These are phyloP conservation scores for Metschnikowia continentalis DNA, from an alignment of 805 yeast species.

Conservation along the genomic window DNA sequence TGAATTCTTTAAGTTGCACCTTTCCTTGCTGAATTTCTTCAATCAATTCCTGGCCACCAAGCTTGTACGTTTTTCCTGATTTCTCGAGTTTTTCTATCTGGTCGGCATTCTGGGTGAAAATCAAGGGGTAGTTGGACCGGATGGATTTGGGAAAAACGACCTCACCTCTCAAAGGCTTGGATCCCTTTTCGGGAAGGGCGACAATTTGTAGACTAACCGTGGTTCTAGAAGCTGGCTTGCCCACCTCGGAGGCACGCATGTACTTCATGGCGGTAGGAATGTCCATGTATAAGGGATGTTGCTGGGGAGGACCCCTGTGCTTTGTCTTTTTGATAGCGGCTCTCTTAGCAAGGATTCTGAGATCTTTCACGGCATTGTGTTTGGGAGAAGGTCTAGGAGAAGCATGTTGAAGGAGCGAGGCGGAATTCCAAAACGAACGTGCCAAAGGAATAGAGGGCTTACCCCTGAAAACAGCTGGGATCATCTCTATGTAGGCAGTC, in stretches of 20 bases:
- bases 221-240: conserved; percentile 67
- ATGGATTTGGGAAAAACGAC: conserved; percentile 71
- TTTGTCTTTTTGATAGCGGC: conserved; percentile 10
- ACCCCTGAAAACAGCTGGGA: conserved; percentile 3
- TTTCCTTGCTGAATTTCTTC: conserved; percentile 52
- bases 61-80: conserved; percentile 52
- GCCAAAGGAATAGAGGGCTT: conserved; percentile 3
- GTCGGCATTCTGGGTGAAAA: conserved; percentile 59
- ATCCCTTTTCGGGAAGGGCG: conserved; percentile 70
- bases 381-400: conserved; percentile 17
- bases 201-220: conserved; percentile 61
- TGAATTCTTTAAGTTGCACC: conserved; percentile 49
- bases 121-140: conserved; percentile 58
- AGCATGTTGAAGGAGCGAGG: conserved; percentile 2
- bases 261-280: conserved; percentile 71
- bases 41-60: conserved; percentile 72
- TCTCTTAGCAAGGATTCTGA: conserved; percentile 14
- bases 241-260: conserved; percentile 86
- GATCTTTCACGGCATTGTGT: conserved; percentile 14
- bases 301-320: conserved; percentile 32
- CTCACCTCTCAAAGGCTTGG: conserved; percentile 67
- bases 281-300: conserved; percentile 64
- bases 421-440: conserved; percentile 4
- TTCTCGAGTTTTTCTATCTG: conserved; percentile 49
- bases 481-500: conserved; percentile 3